phyloP scores from a whole-genome alignment of 768 basidiomycete species.

The Leccinum longicurvipes region DNA sequence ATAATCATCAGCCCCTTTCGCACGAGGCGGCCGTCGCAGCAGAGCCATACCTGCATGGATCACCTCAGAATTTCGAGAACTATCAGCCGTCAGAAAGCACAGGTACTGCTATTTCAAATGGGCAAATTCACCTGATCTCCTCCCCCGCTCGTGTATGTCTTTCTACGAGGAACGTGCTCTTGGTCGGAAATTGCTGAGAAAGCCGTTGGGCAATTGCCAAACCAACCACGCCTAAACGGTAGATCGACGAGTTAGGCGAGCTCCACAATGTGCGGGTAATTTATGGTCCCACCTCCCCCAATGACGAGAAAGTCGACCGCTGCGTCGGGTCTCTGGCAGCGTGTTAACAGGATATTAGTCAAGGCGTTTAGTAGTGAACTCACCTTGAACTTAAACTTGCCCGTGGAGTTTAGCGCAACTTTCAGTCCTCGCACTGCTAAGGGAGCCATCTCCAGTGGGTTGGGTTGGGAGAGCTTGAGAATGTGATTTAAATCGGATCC shows the following conservation, averaged over 20 bases:
- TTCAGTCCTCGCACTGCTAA: slow-evolving; percentile 48
- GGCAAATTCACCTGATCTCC: slow-evolving; percentile 66
- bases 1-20: neutral
- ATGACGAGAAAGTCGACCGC: slow-evolving; percentile 82
- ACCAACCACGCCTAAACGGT: slow-evolving; percentile 68
- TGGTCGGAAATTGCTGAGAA: slow-evolving; percentile 55
- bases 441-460: slow-evolving; percentile 17
- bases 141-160: slow-evolving; percentile 72
- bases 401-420: slow-evolving; percentile 59
- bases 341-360: neutral
- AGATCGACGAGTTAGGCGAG: neutral
- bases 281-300: slow-evolving; percentile 63
- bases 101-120: neutral
- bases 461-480: neutral
- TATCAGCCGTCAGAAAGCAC: slow-evolving; percentile 26
- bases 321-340: slow-evolving; percentile 56
- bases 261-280: neutral
- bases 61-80: slow-evolving; percentile 93
- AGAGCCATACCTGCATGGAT: slow-evolving; percentile 72
- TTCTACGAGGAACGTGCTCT: slow-evolving; percentile 80
- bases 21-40: neutral
- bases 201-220: slow-evolving; percentile 81
- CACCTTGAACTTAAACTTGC: slow-evolving; percentile 62
- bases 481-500: neutral
- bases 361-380: neutral